Evolutionary conservation across 495 filamentous ascomycete genomes (phyloP).

Genomic region (Viridothelium virens): DNA sequence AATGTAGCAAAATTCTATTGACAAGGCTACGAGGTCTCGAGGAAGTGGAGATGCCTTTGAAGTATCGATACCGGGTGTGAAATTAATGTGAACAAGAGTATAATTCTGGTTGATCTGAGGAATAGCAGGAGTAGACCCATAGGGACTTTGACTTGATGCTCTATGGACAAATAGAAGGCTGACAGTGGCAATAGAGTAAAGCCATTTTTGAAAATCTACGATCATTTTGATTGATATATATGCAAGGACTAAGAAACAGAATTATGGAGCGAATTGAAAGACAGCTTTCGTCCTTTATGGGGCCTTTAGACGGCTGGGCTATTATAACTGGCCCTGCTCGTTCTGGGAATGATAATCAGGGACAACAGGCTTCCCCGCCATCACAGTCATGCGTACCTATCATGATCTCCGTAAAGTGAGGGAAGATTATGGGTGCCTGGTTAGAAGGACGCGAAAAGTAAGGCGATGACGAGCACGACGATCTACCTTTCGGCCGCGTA

Average conservation of each 20-base stretch:
- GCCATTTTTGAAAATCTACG: background rate
- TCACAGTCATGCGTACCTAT: background rate
- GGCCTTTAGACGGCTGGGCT: no score
- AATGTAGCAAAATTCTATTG: conserved; percentile 15
- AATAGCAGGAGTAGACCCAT: background rate
- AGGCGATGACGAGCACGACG: no score
- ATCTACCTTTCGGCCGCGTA: no score
- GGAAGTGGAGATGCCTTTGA: background rate
- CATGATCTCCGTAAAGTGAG: background rate
- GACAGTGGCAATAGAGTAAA: background rate
- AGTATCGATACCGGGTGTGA: conserved; percentile 2
- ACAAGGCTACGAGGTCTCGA: background rate
- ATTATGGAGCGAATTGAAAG: background rate
- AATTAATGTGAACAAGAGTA: conserved; percentile 2
- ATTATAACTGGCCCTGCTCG: no score
- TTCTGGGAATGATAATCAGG: background rate
- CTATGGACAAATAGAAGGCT: background rate
- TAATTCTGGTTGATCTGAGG: conserved; percentile 3
- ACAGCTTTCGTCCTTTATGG: no score
- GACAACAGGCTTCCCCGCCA: background rate
- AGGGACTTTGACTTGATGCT: background rate
- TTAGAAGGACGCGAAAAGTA: background rate
- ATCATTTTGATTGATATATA: background rate
- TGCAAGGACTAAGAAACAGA: background rate
- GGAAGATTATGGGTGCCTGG: background rate